Evolutionary conservation across 2,329 filamentous ascomycete species (phyloP), one percentile per base, ranked within the genome.

Genomic region (Chaetomium sp.): DNA sequence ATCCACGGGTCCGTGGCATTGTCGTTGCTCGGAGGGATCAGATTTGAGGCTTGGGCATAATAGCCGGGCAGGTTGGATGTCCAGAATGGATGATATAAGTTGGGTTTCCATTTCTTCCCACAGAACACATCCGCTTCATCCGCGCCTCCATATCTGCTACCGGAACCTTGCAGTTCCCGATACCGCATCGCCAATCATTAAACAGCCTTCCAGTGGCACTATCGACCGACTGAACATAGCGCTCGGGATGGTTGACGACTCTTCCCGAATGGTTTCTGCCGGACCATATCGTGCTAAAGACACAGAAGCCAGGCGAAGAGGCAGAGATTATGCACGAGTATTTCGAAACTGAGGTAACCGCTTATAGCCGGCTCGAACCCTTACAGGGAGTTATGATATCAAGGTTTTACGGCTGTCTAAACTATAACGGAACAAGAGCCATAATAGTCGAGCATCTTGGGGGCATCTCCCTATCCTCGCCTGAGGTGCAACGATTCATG

Each of bases 401-500:
- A 2, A 57, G 4, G 19, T 57, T 29, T 38, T 63, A 60, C 12
- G 42, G 64, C 2, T 16, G 5, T 5, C 3, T 47, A 4, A n/a
- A 6, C 23, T 64, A 60, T 21, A 47, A 61, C 2, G 45, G 64
- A 13, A 9, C 42, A 3, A 57, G 57, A n/a, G 64, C 47, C 1
- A 19, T 59, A 4, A 16, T 62, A 5, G 47, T 61, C 1, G 49
- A 62, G 27, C n/a, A 56, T 7, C 35, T 62, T 1, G 23, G 29
- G 0, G 62, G 65, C 16, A 27, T 62, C 12, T 64, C 62, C 10
- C 49, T 65, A 23, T n/a, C 29, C 3, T 60, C 58, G 29, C 55
- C 65, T 1, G 57, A 61, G 42, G 57, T 5, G 49, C 59, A 23
- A 67, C 60, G 19, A 35, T n/a, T n/a, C n/a, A n/a, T 63, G 9